Base-by-base conservation (phyloP, 768 basidiomycete species). In the Infundibulicybe gibba region DNA sequence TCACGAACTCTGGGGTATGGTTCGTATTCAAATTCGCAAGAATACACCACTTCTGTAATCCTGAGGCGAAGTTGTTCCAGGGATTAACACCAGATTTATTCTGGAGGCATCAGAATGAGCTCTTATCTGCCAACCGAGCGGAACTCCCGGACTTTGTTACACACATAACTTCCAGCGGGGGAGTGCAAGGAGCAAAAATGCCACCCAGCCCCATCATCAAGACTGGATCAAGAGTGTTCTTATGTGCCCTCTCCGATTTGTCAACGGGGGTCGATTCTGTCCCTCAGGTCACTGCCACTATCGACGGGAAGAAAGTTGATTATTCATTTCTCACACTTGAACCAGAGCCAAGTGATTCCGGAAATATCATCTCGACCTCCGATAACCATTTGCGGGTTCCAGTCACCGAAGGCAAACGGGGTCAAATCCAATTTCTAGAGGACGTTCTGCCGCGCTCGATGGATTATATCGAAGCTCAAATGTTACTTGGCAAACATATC, bases 1-100 rank as follows among this genome's bases (percentile, higher is more conserved):
- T 56, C 91, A 94, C 58, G 94, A 97, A 63, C 70, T 87, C 5
- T 94, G 92, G 93, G 77, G 84, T 21, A 79, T 80, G 80, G 89
- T 88, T 25, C 11, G 25, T 15, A 34, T 30, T 42, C 20, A 31
- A 43, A 32, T 44, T 44, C 4, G 40, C 44, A 25, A 8, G 25
- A 25, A 25, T n/a, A n/a, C n/a, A n/a, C n/a, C n/a, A n/a, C n/a
- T 44, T 44, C 41, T 49, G 30, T 31, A 32, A 37, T 14, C 21
- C 40, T n/a, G 41, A 30, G n/a, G 3, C 15, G 32, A 32, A 35
- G 37, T 35, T n/a, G 19, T 45, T 14, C 14, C 54, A 91, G 87
- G 91, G 91, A 3, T 66, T 95, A 45, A 90, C 83, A 1, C 87
- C 94, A 0, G 52, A 59, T 2, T 44, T 84, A 12, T 95, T 87